A percentile compares a stretch with the other conserved stretches of the same genome.
These are phyloP conservation scores for Ogataea trehalophila DNA, from an alignment of 805 yeast genomes.

Conservation along the genomic window DNA sequence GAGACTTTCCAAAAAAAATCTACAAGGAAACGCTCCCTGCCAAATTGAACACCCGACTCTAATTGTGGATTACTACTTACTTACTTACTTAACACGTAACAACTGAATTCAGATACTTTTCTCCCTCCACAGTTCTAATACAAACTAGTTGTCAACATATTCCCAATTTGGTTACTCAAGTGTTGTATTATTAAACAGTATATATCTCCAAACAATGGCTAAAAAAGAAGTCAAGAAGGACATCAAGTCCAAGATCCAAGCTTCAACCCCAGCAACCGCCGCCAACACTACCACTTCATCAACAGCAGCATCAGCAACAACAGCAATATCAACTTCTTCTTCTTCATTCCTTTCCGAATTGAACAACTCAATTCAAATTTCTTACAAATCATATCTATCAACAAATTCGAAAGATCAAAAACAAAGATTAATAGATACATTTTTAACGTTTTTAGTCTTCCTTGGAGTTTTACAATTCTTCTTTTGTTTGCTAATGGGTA, in stretches of 20 bases:
- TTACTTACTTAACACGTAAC: no score
- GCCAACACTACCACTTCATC: constrained; percentile 2
- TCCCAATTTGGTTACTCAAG: not conserved
- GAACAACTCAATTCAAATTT: constrained; percentile 27
- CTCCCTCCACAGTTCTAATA: not conserved
- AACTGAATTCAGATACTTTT: no score
- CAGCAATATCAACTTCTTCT: constrained; percentile 4
- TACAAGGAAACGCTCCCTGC: no score
- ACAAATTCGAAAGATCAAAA: constrained; percentile 33
- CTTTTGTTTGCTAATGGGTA: constrained; percentile 74
- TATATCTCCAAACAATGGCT: constrained; percentile 25
- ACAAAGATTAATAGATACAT: constrained; percentile 68
- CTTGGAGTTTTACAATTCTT: constrained; percentile 76
- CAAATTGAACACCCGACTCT: no score
- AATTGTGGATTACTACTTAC: no score
- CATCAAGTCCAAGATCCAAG: not conserved
- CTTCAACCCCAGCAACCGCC: constrained; percentile 3
- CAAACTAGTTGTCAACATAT: not conserved
- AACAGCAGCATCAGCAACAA: constrained; percentile 6
- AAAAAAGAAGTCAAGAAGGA: constrained; percentile 32
- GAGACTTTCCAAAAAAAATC: no score
- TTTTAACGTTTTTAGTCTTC: constrained; percentile 66
- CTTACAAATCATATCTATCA: constrained; percentile 29
- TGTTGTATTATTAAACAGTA: not conserved
- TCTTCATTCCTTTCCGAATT: constrained; percentile 27